Evolutionary conservation across 345 rosid species (phyloP), one percentile per base, ranked within the genome.

Genomic region (Rhodamnia rubescens): DNA sequence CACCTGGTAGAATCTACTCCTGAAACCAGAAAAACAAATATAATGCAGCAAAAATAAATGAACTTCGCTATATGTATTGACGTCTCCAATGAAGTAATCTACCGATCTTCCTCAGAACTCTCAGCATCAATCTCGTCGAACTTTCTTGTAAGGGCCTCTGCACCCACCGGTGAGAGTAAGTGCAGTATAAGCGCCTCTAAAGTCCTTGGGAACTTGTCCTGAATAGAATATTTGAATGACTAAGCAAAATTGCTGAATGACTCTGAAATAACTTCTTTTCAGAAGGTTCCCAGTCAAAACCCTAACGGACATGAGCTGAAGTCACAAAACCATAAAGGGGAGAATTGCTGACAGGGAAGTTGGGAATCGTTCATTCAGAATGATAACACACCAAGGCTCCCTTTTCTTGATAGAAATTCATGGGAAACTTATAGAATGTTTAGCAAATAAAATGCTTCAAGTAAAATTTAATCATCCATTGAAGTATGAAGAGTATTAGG

Each of bases 131-230:
- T 92, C 88, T 93, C 95, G 75, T 97, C 98, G 89, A 95, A 95
- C 86, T 95, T 97, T 86, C 90, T 90, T 13, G 98, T 92, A 78
- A 95, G 94, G 87, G 93, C 94, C 90, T 97, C 98, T 22, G 96
- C 98, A 81, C 96, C 95, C 82, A 91, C 88, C 47, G 98, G 98
- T 57, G 95, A 93, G 90, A 93, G 98, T 92, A 94, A 90, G 93
- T 97, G 97, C 82, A 95, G 89, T 88, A 94, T 85, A 84, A 97
- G 88, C 57, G 94, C 97, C 91, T 97, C 98, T 91, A 93, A 90
- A 84, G 96, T 97, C 90, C 98, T 94, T 42, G 98, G 98, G 87
- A 97, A 97, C 86, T 93, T 88, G 86, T 91, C 93, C 98, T 97
- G 93, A 44, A 75, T 50, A 64, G 78, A 78, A 57, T 21, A 84